Conservation (phyloP, 208 protist genomes). For the Porcisia hertigi region DNA sequence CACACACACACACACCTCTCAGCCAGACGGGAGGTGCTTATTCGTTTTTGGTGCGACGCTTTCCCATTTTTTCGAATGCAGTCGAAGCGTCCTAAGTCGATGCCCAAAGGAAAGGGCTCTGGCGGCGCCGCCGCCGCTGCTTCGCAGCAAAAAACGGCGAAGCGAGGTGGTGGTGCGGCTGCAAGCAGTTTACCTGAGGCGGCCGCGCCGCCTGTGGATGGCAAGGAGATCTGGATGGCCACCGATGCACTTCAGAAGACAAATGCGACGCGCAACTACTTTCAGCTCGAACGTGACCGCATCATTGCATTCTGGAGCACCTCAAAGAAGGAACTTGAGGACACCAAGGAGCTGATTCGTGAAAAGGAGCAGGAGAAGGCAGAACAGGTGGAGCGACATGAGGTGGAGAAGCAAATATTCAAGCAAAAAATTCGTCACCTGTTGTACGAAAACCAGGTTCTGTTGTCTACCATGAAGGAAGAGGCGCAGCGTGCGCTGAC, state of each 20-base stretch:
- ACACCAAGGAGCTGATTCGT: slow-evolving; percentile 70
- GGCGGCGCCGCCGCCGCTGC: slow-evolving; percentile 4
- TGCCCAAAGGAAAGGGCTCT: slow-evolving; percentile 13
- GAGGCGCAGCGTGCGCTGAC: slow-evolving; percentile 90
- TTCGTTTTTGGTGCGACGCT: not conserved
- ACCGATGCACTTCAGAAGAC: slow-evolving; percentile 93
- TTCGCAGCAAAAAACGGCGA: slow-evolving; percentile 3
- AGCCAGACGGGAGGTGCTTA: not conserved
- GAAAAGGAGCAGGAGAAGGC: slow-evolving; percentile 94
- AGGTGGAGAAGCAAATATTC: slow-evolving; percentile 96
- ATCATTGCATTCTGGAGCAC: slow-evolving; percentile 97
- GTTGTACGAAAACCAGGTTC: slow-evolving; percentile 96
- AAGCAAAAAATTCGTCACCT: slow-evolving; percentile 98
- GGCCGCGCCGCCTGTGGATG: slow-evolving; percentile 46
- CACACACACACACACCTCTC: not conserved
- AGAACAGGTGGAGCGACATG: slow-evolving; percentile 92
- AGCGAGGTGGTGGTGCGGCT: slow-evolving; percentile 9
- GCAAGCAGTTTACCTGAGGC: slow-evolving; percentile 16
- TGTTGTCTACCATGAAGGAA: slow-evolving; percentile 87
- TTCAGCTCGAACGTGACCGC: slow-evolving; percentile 96
- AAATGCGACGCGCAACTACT: slow-evolving; percentile 96
- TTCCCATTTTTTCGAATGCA: slow-evolving; percentile 31
- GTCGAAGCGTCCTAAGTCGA: slow-evolving; percentile 33
- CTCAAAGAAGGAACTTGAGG: slow-evolving; percentile 92
- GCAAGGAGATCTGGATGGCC: slow-evolving; percentile 82